Evolutionary conservation across 2,329 filamentous ascomycete genomes (phyloP), one percentile per base, ranked within the genome.

Genomic region (Aspergillus proliferans): DNA sequence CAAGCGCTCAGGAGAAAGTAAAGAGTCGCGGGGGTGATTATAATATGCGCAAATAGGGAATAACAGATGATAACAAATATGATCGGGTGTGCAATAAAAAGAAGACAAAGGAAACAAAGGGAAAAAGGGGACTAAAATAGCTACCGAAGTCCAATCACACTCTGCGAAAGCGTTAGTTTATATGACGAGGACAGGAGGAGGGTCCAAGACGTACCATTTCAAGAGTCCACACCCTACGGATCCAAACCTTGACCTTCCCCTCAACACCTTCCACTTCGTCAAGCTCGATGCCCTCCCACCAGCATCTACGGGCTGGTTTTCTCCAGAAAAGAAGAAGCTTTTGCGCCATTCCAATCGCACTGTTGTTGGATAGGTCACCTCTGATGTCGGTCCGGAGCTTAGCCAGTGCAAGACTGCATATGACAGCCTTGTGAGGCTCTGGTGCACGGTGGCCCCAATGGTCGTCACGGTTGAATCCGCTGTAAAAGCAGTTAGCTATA

Each of bases 261-360:
- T 95, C 83, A 6, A 97, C 86, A 12, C 93, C 93, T 45, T 94
- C 89, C 10, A 98, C 87, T 56, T 88, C 79, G 15, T 93, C 83
- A 41, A 98, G 77, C 68, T 97, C 91, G 34, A 98, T 87, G 21
- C 93, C 93, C 69, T 98, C 93, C 93, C 93, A 98, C 93, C 93
- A 98, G 76, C 93, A 98, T 68, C 93, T 82, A 52, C 93, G 79
- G 12, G 93, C 93, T 14, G 93, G 93, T 72, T 98, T 98, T 57
- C 93, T 83, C 93, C 93, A 98, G 76, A 98, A 98, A 3, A 98
- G 79, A 12, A 98, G 79, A 43, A 98, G 80, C 74, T 98, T 98
- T 71, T 98, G 93, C 10, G 93, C 93, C 93, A 98, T 98, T 46
- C 92, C 92, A 15, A 97, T 89, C 0, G 89, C 87, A 66, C 82